A percentile compares a stretch with the other conserved stretches of the same genome.
These are phyloP conservation scores for Coix lacrymajobi DNA, from an alignment of 176 grass and related monocot genomes.

Conservation along the genomic window DNA sequence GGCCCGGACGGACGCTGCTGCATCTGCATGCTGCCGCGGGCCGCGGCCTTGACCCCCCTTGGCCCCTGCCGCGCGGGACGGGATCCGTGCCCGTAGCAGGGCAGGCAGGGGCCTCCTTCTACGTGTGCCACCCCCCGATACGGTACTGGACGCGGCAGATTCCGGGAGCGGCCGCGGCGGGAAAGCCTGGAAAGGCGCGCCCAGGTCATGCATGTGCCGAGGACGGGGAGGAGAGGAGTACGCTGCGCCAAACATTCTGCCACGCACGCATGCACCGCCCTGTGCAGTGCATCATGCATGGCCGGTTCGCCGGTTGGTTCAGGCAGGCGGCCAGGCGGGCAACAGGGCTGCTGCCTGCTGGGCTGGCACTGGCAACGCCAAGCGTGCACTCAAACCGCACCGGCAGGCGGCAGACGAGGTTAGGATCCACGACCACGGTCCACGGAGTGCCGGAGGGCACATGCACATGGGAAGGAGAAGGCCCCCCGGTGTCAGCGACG, in stretches of 20 bases:
- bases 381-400: conserved; percentile 1
- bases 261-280: background rate
- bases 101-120: background rate
- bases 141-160: conserved; percentile 37
- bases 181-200: conserved; percentile 1
- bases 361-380: background rate
- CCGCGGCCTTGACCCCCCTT: too few species aligned
- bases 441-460: too few species aligned
- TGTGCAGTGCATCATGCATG: background rate
- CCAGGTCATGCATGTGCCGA: conserved; percentile 22
- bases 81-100: background rate
- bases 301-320: background rate
- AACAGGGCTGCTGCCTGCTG: too few species aligned
- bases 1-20: background rate
- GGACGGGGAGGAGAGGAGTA: background rate
- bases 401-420: background rate
- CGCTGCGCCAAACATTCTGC: conserved; percentile 9
- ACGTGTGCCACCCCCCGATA: background rate
- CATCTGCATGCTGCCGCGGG: background rate
- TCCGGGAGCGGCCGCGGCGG: background rate
- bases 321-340: too few species aligned
- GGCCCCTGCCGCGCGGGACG: conserved; percentile 5
- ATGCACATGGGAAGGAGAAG: background rate
- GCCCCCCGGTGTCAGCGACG: background rate
- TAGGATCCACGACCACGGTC: background rate